phyloP scores from a whole-genome alignment of 1,284 basidiomycete genomes.

The Limonomyces culmigenus region DNA sequence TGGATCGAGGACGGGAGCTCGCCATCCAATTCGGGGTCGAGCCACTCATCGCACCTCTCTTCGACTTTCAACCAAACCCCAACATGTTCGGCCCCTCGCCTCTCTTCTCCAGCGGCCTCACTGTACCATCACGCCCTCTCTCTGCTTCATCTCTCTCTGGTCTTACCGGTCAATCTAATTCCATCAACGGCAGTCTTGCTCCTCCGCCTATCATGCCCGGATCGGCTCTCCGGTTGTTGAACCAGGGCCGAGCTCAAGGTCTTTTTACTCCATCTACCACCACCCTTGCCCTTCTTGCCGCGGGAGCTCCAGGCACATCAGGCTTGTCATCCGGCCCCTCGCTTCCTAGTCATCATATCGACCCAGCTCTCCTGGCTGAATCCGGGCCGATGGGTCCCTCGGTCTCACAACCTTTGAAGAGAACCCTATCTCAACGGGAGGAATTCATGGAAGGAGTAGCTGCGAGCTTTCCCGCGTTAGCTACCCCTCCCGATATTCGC shows the following conservation, averaged over 20 bases:
- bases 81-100: constrained; percentile 36
- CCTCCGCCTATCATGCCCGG: constrained; percentile 70
- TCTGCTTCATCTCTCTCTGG: constrained; percentile 29
- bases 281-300: constrained; percentile 7
- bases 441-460: too few relatives aligned
- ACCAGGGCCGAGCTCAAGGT: constrained; percentile 73
- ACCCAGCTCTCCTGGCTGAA: too few relatives aligned
- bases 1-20: constrained; percentile 79
- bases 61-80: constrained; percentile 79
- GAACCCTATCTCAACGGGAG: too few relatives aligned
- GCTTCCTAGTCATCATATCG: too few relatives aligned
- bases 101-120: constrained; percentile 21
- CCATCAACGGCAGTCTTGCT: constrained; percentile 19
- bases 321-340: too few relatives aligned
- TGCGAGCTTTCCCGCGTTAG: too few relatives aligned
- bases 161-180: constrained; percentile 18
- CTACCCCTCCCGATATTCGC: too few relatives aligned
- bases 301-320: background rate
- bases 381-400: too few relatives aligned
- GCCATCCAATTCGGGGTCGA: constrained; percentile 84
- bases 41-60: constrained; percentile 70
- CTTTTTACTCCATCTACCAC: constrained; percentile 71
- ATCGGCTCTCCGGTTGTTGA: constrained; percentile 60
- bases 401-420: too few relatives aligned
- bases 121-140: constrained; percentile 30